Base-by-base conservation (phyloP, 2,329 filamentous ascomycete genomes). In the Scedosporium boydii region DNA sequence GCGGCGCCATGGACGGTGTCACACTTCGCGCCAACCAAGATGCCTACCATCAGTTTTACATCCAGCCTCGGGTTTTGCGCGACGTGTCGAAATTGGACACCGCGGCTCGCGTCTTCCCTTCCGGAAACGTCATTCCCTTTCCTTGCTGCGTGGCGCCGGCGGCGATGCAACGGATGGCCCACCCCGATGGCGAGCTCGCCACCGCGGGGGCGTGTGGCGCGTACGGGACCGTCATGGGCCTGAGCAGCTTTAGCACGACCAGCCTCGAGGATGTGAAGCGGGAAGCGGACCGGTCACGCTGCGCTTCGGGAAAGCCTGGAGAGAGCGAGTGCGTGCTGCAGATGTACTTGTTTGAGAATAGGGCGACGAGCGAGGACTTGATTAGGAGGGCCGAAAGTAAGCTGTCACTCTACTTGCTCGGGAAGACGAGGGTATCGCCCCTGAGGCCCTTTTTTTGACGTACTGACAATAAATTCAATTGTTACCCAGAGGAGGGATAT, bases 61-160 rank as follows among this genome's bases (percentile, higher is more conserved):
- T 82, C 55, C 72, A 77, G 1, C 79, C 79, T 1, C 29, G 56
- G 56, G 65, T 69, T 6, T 64, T 70, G 4, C 65, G 66, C 55
- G 68, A 70, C 48, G 68, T 70, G 1, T 65, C 64, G 6, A 66
- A 67, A 56, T 56, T 70, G 3, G 67, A 69, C 58, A 68, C 64
- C 4, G 59, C 60, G 6, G 55, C 64, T 10, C 61, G 65, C 18
- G 66, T 69, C n/a, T 68, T 69, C 55, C 61, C 44, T 41, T 57
- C 48, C 48, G 68, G 68, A 38, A 63, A 34, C 58, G 68, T 75
- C 69, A 75, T 79, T 60, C 69, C 74, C 1, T 70, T 83, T 4
- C 81, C 82, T 0, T 70, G 84, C 12, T 80, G 80, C 21, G 79
- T 85, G 57, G 77, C 78, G n/a, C 82, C 82, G 0, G 77, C 81